Evolutionary conservation across 2,329 filamentous ascomycete species (phyloP).

Genomic region (Colletotrichum camelliae): DNA sequence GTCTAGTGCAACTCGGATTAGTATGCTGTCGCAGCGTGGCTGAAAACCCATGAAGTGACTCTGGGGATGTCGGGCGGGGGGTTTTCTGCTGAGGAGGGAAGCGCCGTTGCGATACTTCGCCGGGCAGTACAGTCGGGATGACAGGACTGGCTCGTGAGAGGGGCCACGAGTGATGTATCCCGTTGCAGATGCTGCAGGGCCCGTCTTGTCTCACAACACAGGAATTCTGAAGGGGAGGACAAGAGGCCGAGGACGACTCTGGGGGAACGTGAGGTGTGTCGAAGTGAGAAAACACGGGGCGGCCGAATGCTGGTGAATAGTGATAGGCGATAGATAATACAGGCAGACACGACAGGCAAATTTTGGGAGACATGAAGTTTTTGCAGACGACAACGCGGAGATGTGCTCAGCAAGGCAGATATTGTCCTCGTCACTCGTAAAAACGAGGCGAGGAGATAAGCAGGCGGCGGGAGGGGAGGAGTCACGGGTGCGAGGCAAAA

Average conservation of each 20-base stretch:
- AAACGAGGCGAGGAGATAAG: background rate
- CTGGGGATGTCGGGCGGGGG: background rate
- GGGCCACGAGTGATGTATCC: slow-evolving; percentile 15
- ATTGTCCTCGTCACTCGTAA: background rate
- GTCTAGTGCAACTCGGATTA: slow-evolving; percentile 14
- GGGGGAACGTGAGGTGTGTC: background rate
- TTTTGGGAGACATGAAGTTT: background rate
- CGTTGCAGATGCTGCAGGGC: slow-evolving; percentile 20
- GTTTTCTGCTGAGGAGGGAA: background rate
- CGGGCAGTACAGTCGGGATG: slow-evolving; percentile 8
- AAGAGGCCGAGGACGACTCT: background rate
- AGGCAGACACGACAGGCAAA: slow-evolving; percentile 10
- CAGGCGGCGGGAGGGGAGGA: background rate
- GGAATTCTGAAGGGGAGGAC: slow-evolving; percentile 4
- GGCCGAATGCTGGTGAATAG: background rate
- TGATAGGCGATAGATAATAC: background rate
- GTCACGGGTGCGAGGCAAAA: slow-evolving; percentile 15
- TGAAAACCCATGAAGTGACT: background rate
- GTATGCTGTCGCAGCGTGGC: slow-evolving; percentile 1
- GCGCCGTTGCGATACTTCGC: slow-evolving; percentile 13
- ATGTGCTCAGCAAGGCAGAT: background rate
- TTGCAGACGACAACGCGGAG: background rate
- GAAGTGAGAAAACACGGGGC: slow-evolving; percentile 3
- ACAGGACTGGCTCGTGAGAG: slow-evolving; percentile 14
- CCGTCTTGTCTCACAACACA: slow-evolving; percentile 11